These are phyloP conservation scores for Kodamaea sp. DNA, from an alignment of 1,139 yeast genomes.

Conservation along the genomic window DNA sequence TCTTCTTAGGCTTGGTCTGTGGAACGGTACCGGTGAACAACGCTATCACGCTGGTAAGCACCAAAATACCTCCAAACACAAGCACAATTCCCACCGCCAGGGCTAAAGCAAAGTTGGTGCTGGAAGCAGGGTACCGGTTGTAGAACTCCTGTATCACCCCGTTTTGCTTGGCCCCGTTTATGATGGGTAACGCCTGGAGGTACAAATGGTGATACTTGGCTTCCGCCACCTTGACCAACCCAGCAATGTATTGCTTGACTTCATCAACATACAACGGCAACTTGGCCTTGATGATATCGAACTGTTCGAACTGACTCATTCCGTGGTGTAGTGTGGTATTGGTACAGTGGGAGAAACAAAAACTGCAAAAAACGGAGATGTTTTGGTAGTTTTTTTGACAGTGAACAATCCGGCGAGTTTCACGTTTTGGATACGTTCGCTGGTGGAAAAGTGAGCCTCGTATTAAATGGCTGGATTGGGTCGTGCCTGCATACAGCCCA, in stretches of 20 bases:
- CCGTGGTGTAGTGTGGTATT: too few relatives aligned
- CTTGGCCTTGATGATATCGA: conserved; percentile 5
- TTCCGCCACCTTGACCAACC: conserved; percentile 1
- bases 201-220: conserved; percentile 4
- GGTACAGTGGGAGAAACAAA: too few relatives aligned
- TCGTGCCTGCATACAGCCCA: too few relatives aligned
- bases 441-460: too few relatives aligned
- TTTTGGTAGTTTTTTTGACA: too few relatives aligned
- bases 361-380: too few relatives aligned
- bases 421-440: too few relatives aligned
- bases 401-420: too few relatives aligned
- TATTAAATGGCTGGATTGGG: too few relatives aligned
- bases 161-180: conserved; percentile 5
- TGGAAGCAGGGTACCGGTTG: not conserved
- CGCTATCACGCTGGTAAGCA: not conserved
- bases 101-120: conserved; percentile 2
- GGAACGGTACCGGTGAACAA: not conserved
- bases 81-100: not conserved
- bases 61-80: not conserved
- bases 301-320: too few relatives aligned
- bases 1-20: conserved; percentile 35
- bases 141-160: conserved; percentile 7
- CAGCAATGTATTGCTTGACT: conserved; percentile 5
- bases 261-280: conserved; percentile 8
- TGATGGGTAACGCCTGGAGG: conserved; percentile 5